Percentiles rank a stretch among this genome's conserved stretches.
phyloP scores from a whole-genome alignment of 306 rosid species.

The Hylodesmum podocarpum region DNA sequence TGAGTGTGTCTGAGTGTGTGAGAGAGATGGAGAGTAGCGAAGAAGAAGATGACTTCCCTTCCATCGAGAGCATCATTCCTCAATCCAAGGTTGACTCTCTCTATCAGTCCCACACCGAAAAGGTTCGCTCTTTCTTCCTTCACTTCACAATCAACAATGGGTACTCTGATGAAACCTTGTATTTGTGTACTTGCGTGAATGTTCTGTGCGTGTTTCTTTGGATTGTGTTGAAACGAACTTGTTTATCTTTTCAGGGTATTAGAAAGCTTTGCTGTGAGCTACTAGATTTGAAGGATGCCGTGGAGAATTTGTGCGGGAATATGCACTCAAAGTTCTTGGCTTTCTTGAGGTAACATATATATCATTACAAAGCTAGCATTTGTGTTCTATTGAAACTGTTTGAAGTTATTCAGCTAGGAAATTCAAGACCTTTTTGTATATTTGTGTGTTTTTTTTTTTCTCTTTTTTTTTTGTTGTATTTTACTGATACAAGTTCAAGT shows the following conservation, averaged over 20 bases:
- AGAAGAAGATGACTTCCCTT: conserved; percentile 95
- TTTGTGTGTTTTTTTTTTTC: neutral
- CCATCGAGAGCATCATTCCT: conserved; percentile 82
- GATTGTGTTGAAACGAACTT: conserved; percentile 14
- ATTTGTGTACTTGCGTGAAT: neutral
- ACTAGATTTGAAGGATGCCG: conserved; percentile 88
- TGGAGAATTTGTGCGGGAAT: conserved; percentile 93
- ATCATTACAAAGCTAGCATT: neutral
- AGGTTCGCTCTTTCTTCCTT: conserved; percentile 50
- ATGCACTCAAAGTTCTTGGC: conserved; percentile 89
- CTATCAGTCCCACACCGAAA: conserved; percentile 88
- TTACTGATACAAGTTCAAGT: neutral
- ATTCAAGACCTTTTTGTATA: neutral
- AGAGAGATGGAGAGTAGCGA: conserved; percentile 87
- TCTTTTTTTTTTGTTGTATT: neutral
- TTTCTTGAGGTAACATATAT: conserved; percentile 69
- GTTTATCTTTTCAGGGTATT: conserved; percentile 68
- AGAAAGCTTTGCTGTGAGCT: conserved; percentile 95
- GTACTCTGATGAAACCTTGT: neutral
- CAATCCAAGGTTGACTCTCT: conserved; percentile 89
- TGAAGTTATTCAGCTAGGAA: conserved; percentile 17
- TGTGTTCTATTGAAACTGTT: neutral
- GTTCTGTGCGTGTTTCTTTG: neutral
- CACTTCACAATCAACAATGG: neutral
- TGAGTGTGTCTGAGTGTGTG: neutral